Conservation (phyloP, 805 yeast genomes). For the Candida taoyuanica region DNA sequence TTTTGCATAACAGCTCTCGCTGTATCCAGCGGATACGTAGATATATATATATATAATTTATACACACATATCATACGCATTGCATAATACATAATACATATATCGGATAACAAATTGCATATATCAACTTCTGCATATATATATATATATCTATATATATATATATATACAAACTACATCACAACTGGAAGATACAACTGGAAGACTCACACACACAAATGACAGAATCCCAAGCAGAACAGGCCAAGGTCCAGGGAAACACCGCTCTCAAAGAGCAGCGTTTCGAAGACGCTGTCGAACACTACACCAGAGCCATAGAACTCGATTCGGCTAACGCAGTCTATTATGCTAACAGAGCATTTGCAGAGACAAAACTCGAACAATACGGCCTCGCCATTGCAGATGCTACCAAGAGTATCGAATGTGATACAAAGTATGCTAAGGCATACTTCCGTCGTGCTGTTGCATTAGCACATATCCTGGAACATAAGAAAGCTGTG, state of each 20-base stretch:
- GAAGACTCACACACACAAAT: background rate
- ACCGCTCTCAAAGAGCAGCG: constrained; percentile 60
- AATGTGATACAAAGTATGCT: constrained; percentile 57
- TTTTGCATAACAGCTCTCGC: background rate
- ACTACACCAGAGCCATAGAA: constrained; percentile 72
- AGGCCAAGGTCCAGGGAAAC: constrained; percentile 69
- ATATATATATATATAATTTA: too few relatives aligned
- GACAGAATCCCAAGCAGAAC: constrained; percentile 33
- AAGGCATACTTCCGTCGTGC: constrained; percentile 90
- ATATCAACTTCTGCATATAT: too few relatives aligned
- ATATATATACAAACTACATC: background rate
- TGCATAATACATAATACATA: too few relatives aligned
- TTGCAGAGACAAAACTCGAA: constrained; percentile 81
- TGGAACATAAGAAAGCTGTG: constrained; percentile 71
- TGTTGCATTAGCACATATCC: constrained; percentile 67
- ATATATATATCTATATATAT: too few relatives aligned
- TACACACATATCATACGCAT: too few relatives aligned
- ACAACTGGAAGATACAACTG: background rate
- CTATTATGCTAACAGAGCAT: constrained; percentile 82
- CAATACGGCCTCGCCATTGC: constrained; percentile 78
- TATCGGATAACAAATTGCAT: too few relatives aligned
- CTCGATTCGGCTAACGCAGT: constrained; percentile 53
- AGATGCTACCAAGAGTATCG: constrained; percentile 74
- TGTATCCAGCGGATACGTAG: too few relatives aligned
- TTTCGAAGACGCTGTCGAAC: constrained; percentile 58